Evolutionary conservation across 2,329 filamentous ascomycete species (phyloP).

Genomic region (Hymenoscyphus occultus): DNA sequence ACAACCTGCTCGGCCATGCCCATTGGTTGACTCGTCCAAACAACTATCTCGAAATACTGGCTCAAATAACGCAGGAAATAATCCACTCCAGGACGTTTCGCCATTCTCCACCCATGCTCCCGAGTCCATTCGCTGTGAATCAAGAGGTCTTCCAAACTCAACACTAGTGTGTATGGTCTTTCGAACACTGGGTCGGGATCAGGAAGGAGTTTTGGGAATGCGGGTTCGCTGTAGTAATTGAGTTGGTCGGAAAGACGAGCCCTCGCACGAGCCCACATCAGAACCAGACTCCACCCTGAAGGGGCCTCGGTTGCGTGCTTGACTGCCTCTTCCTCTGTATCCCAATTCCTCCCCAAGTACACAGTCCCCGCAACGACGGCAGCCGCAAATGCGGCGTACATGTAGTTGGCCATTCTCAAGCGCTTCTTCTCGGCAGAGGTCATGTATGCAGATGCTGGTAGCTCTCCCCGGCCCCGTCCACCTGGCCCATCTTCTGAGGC

Average conservation of each 20-base stretch:
- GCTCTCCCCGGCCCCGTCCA: slow-evolving; percentile 59
- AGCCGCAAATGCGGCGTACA: slow-evolving; percentile 62
- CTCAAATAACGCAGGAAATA: slow-evolving; percentile 97
- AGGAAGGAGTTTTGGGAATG: slow-evolving; percentile 89
- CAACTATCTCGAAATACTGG: slow-evolving; percentile 96
- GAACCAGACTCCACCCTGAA: slow-evolving; percentile 70
- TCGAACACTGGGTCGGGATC: slow-evolving; percentile 75
- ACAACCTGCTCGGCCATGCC: slow-evolving; percentile 83
- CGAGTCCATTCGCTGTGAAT: slow-evolving; percentile 93
- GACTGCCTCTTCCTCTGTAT: slow-evolving; percentile 64
- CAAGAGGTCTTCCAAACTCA: slow-evolving; percentile 90
- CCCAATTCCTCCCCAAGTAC: slow-evolving; percentile 88
- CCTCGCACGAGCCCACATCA: slow-evolving; percentile 79
- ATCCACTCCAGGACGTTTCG: slow-evolving; percentile 91
- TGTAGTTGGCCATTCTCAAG: slow-evolving; percentile 70
- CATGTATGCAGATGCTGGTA: slow-evolving; percentile 78
- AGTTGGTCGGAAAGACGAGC: slow-evolving; percentile 73
- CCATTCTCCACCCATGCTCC: slow-evolving; percentile 91
- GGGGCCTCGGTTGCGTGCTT: slow-evolving; percentile 66
- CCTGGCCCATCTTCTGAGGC: slow-evolving; percentile 37
- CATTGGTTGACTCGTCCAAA: slow-evolving; percentile 88
- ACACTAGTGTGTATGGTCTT: slow-evolving; percentile 86
- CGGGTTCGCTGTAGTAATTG: slow-evolving; percentile 93
- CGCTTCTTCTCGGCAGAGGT: slow-evolving; percentile 86
- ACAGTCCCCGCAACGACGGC: slow-evolving; percentile 47